These are phyloP conservation scores for Aphanomyces cochlioides DNA, from an alignment of 352 stramenopile genomes.

Conservation along the genomic window DNA sequence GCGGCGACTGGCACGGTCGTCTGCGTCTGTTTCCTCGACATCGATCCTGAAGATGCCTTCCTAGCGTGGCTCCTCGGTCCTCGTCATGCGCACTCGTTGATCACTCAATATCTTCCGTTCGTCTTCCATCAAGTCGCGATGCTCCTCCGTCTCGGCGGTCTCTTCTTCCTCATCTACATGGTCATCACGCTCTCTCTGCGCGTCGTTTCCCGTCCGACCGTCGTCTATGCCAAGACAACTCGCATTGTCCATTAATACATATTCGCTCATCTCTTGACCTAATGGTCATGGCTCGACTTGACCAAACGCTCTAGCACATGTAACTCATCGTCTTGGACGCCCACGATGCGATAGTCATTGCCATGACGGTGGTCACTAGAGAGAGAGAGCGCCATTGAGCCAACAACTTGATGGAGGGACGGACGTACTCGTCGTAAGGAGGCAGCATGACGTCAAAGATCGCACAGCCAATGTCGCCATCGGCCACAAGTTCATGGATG, in stretches of 20 bases:
- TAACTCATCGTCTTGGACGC: background rate
- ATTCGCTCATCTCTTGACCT: background rate
- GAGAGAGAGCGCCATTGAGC: background rate
- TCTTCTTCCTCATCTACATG: slow-evolving; percentile 14
- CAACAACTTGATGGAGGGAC: background rate
- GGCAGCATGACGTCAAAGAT: slow-evolving; percentile 85
- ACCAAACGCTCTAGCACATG: background rate
- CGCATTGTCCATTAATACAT: no score
- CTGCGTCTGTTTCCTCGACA: background rate
- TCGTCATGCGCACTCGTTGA: background rate
- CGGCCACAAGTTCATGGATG: slow-evolving; percentile 74
- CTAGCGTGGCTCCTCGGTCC: slow-evolving; percentile 3
- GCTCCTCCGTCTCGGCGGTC: slow-evolving; percentile 12
- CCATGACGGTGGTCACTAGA: slow-evolving; percentile 24
- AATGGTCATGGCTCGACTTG: background rate
- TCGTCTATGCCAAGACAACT: no score
- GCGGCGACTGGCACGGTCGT: background rate
- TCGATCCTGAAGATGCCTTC: background rate
- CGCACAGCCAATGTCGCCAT: slow-evolving; percentile 61
- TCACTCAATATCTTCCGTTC: slow-evolving; percentile 11
- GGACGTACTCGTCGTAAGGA: slow-evolving; percentile 53
- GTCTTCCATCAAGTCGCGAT: slow-evolving; percentile 13
- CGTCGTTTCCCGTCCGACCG: no score
- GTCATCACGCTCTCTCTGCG: background rate
- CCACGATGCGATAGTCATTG: slow-evolving; percentile 18